These are phyloP conservation scores for Hypoxylon cercidicola DNA, from an alignment of 495 filamentous ascomycete genomes.

Conservation along the genomic window DNA sequence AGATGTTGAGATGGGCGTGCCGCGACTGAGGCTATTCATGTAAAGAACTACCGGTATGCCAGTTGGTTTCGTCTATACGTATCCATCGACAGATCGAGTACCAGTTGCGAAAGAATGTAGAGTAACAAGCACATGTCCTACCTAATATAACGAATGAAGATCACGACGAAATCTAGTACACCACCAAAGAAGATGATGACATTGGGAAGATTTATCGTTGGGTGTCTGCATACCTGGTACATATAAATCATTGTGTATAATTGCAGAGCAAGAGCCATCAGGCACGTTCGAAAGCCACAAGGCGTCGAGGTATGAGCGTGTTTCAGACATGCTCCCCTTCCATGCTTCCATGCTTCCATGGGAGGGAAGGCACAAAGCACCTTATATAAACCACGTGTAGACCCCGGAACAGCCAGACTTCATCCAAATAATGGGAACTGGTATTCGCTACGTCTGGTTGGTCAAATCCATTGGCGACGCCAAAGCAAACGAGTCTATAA, in stretches of 20 bases:
- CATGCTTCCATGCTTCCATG: no score
- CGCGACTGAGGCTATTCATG: neutral
- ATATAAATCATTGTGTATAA: no score
- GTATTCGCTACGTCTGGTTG: neutral
- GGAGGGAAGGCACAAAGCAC: slow-evolving; percentile 25
- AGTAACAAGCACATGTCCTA: neutral
- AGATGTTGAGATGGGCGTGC: neutral
- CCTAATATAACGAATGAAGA: no score
- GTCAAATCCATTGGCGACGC: neutral
- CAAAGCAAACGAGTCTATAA: neutral
- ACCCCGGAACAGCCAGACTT: neutral
- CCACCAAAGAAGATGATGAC: no score
- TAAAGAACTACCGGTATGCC: neutral
- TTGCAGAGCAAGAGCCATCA: no score
- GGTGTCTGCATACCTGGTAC: no score
- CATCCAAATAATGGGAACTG: neutral
- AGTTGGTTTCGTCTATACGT: slow-evolving; percentile 1
- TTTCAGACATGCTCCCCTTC: slow-evolving; percentile 10
- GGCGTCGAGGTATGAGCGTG: neutral
- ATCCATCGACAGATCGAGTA: slow-evolving; percentile 1
- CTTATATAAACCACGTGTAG: neutral
- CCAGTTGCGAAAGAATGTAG: slow-evolving; percentile 2
- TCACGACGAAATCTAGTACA: no score
- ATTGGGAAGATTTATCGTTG: no score
- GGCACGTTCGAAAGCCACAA: no score